Percentiles rank a stretch among this genome's conserved stretches.
Conservation (phyloP, 1,284 basidiomycete species). For the Hortiboletus rubellus region DNA sequence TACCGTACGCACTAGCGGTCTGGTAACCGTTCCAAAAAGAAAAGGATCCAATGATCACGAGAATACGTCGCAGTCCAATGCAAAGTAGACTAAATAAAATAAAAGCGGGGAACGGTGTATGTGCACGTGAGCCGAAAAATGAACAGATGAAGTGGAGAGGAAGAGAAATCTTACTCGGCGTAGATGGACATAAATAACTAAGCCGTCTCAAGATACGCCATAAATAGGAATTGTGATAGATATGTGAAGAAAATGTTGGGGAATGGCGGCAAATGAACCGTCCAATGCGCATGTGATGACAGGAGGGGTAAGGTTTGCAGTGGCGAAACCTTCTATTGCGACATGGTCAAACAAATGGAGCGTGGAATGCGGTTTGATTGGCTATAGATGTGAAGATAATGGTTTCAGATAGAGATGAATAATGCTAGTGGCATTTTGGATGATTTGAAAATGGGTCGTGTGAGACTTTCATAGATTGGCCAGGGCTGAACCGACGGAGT, state of each 20-base stretch:
- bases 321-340: constrained; percentile 21
- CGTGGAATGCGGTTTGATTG: constrained; percentile 28
- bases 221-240: constrained; percentile 29
- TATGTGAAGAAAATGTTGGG: constrained; percentile 13
- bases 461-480: constrained; percentile 9
- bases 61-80: constrained; percentile 22
- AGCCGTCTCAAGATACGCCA: constrained; percentile 31
- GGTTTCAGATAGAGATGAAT: constrained; percentile 21
- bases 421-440: constrained; percentile 19
- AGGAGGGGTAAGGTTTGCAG: constrained; percentile 22
- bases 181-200: constrained; percentile 36
- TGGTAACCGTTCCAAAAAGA: constrained; percentile 21
- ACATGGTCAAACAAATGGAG: constrained; percentile 35
- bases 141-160: neutral
- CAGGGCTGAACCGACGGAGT: constrained; percentile 11
- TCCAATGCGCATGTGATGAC: constrained; percentile 32
- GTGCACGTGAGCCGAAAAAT: constrained; percentile 1
- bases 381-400: constrained; percentile 21
- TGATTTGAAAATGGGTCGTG: constrained; percentile 12
- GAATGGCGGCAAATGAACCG: constrained; percentile 29
- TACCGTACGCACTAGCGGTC: constrained; percentile 27
- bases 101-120: constrained; percentile 4
- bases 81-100: constrained; percentile 3
- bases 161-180: constrained; percentile 22
- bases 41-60: constrained; percentile 1